phyloP scores from a whole-genome alignment of 495 filamentous ascomycete species.

The Neurospora sp. region DNA sequence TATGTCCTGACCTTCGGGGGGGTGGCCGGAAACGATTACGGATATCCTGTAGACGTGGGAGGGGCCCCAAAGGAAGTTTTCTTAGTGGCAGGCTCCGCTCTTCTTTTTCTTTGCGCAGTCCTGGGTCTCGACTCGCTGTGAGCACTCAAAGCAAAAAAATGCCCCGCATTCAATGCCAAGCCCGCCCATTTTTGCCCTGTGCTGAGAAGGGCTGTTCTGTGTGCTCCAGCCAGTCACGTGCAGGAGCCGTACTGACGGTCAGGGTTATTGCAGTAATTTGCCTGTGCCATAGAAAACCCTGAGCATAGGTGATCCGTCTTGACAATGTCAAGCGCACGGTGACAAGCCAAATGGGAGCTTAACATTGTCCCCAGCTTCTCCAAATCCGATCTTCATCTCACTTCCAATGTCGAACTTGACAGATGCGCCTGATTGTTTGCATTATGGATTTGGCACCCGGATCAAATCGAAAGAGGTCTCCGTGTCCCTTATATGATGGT shows the following conservation, averaged over 20 bases:
- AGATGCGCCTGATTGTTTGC: too few relatives aligned
- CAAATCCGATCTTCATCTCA: neutral
- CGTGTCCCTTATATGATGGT: too few relatives aligned
- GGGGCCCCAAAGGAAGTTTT: constrained; percentile 9
- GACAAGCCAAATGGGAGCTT: too few relatives aligned
- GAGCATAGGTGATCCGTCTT: neutral
- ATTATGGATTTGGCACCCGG: too few relatives aligned
- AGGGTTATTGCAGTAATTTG: neutral
- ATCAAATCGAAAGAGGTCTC: too few relatives aligned
- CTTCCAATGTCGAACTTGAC: too few relatives aligned
- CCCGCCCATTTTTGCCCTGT: constrained; percentile 10
- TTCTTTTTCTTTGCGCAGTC: constrained; percentile 11
- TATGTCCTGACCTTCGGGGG: constrained; percentile 2
- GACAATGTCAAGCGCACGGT: neutral
- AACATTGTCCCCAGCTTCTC: neutral
- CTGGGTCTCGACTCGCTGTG: constrained; percentile 7
- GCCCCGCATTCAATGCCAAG: constrained; percentile 23
- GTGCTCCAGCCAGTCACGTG: constrained; percentile 17
- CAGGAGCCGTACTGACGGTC: neutral
- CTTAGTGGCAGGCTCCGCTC: constrained; percentile 7
- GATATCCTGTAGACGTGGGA: constrained; percentile 11
- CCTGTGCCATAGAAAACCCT: neutral
- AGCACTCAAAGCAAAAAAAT: neutral
- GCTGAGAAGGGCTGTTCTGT: constrained; percentile 11
- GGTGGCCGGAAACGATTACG: constrained; percentile 8